Conservation (phyloP, 2,329 filamentous ascomycete genomes). For the Fusarium clavum region DNA sequence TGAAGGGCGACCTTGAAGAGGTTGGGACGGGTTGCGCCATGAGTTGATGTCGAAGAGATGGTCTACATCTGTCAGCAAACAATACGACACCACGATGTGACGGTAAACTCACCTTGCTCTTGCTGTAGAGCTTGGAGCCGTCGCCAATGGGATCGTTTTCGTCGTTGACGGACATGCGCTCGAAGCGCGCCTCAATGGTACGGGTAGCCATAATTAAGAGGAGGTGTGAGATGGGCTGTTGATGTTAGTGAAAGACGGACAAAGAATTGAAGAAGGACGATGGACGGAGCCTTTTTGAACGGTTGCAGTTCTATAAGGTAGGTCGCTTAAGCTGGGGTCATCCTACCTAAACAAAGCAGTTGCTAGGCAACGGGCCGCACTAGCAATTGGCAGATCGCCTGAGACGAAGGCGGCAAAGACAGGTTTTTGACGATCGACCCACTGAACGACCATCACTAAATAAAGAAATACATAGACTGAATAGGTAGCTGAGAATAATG, state of each 20-base stretch:
- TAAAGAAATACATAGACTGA: background rate
- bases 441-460: background rate
- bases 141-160: conserved; percentile 77
- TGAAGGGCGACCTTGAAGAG: conserved; percentile 89
- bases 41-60: conserved; percentile 51
- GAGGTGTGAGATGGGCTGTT: conserved; percentile 15
- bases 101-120: conserved; percentile 74
- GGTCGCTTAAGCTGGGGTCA: conserved; percentile 25
- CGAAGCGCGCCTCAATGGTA: conserved; percentile 86
- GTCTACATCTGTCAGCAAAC: conserved; percentile 55
- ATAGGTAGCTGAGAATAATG: background rate
- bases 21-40: conserved; percentile 76
- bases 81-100: background rate
- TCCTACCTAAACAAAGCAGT: conserved; percentile 28
- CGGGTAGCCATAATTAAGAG: conserved; percentile 73
- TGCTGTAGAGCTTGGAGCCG: conserved; percentile 68
- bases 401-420: conserved; percentile 1
- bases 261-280: conserved; percentile 24
- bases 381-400: conserved; percentile 4
- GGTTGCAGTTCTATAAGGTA: conserved; percentile 19
- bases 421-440: conserved; percentile 11
- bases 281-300: conserved; percentile 27
- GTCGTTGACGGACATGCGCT: conserved; percentile 89
- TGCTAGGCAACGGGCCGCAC: conserved; percentile 24
- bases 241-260: conserved; percentile 40